Percentiles rank a stretch among this genome's conserved stretches.
These are phyloP conservation scores for Capsella rubella DNA, from an alignment of 441 rosid species.

Conservation along the genomic window DNA sequence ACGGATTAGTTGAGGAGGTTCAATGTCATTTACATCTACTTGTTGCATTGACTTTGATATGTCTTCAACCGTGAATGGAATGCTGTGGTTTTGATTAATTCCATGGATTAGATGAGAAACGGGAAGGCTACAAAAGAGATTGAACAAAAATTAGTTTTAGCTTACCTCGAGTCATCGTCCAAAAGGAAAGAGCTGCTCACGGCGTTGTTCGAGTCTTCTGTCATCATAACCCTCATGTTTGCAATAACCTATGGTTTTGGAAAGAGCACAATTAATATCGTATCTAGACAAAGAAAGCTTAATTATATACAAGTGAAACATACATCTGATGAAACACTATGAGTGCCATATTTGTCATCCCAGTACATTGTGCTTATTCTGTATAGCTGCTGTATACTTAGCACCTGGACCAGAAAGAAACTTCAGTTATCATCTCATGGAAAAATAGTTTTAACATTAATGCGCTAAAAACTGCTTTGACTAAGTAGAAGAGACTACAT, in stretches of 20 bases:
- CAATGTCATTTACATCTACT: constrained; percentile 85
- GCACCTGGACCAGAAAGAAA: constrained; percentile 61
- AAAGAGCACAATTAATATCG: constrained; percentile 24
- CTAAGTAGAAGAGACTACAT: constrained; percentile 32
- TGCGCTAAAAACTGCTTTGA: not conserved
- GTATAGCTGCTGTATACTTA: constrained; percentile 95
- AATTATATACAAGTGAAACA: constrained; percentile 42
- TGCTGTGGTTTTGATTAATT: constrained; percentile 57
- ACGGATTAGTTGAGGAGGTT: constrained; percentile 81
- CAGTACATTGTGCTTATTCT: constrained; percentile 97
- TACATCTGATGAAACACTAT: constrained; percentile 93
- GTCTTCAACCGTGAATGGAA: constrained; percentile 94
- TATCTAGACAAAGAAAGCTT: constrained; percentile 13
- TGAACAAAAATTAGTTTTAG: not conserved
- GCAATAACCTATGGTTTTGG: constrained; percentile 73
- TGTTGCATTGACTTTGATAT: constrained; percentile 93
- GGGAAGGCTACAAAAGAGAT: not conserved
- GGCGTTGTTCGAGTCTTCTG: constrained; percentile 90
- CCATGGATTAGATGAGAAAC: constrained; percentile 31
- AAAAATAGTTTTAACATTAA: not conserved
- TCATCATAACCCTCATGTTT: constrained; percentile 93
- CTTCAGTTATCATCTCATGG: not conserved
- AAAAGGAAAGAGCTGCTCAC: constrained; percentile 93
- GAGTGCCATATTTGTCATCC: constrained; percentile 99
- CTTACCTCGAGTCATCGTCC: constrained; percentile 94